phyloP scores from a whole-genome alignment of 2,329 filamentous ascomycete species.

The Pochonia chlamydosporia region DNA sequence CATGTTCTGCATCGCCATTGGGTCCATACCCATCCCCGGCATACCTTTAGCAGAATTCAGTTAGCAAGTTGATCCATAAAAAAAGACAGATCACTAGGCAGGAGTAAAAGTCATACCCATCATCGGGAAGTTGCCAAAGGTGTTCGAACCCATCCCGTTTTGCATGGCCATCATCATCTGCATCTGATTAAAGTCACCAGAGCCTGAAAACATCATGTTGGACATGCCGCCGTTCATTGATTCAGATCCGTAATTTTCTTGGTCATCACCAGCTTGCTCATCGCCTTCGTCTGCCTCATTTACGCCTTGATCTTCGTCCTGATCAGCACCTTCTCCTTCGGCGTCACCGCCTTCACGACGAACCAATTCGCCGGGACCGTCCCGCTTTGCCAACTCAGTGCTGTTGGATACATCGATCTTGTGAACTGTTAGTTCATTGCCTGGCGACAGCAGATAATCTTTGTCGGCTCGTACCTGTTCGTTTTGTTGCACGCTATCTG shows the following conservation, averaged over 20 bases:
- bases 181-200: constrained; percentile 69
- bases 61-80: constrained; percentile 20
- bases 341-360: background rate
- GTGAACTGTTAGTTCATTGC: background rate
- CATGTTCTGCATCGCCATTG: constrained; percentile 67
- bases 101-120: constrained; percentile 63
- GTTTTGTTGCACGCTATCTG: background rate
- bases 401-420: background rate
- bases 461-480: constrained; percentile 2
- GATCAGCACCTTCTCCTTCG: background rate
- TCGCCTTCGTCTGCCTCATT: constrained; percentile 13
- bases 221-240: constrained; percentile 43
- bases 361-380: background rate
- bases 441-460: background rate
- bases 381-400: background rate
- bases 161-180: constrained; percentile 76
- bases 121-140: constrained; percentile 61
- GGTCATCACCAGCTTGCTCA: constrained; percentile 20
- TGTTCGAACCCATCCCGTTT: constrained; percentile 53
- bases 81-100: too few relatives aligned
- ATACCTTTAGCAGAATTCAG: constrained; percentile 48
- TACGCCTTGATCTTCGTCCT: background rate
- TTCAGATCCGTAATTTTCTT: constrained; percentile 28
- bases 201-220: constrained; percentile 52
- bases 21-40: constrained; percentile 81